phyloP scores from a whole-genome alignment of 2,329 filamentous ascomycete genomes.

The Aspergillus flavus region DNA sequence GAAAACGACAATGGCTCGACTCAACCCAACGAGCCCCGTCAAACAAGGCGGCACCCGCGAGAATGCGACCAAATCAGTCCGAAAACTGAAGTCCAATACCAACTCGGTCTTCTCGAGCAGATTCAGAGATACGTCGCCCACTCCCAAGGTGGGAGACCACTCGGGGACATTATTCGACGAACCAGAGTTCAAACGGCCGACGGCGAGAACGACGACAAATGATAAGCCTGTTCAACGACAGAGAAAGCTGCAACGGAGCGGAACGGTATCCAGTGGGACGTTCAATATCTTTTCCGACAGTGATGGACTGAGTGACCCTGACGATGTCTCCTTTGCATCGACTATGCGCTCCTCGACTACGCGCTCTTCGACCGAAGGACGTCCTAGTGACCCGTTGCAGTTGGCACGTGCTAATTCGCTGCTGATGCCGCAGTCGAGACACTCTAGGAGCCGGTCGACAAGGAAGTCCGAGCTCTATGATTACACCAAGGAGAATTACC shows the following conservation, averaged over 20 bases:
- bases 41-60: slow-evolving; percentile 11
- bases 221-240: slow-evolving; percentile 15
- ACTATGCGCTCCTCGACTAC: not conserved
- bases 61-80: not conserved
- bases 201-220: slow-evolving; percentile 1
- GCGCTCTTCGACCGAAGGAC: slow-evolving; percentile 19
- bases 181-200: slow-evolving; percentile 11
- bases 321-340: slow-evolving; percentile 13
- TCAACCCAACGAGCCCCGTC: slow-evolving; percentile 27
- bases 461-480: slow-evolving; percentile 33
- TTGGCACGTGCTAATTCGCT: slow-evolving; percentile 38
- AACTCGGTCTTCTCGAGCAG: not conserved
- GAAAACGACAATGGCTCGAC: slow-evolving; percentile 27
- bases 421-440: slow-evolving; percentile 30
- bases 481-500: slow-evolving; percentile 41
- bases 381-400: slow-evolving; percentile 31
- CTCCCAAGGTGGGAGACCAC: slow-evolving; percentile 4
- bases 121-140: slow-evolving; percentile 1
- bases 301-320: slow-evolving; percentile 23
- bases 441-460: slow-evolving; percentile 24
- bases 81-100: not conserved
- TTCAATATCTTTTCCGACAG: slow-evolving; percentile 38
- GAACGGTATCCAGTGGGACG: slow-evolving; percentile 18
- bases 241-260: slow-evolving; percentile 23
- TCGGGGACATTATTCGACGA: slow-evolving; percentile 13